These are phyloP conservation scores for Pleurozium schreberi DNA, from an alignment of 225 moss, liverwort and hornwort genomes.

Conservation along the genomic window DNA sequence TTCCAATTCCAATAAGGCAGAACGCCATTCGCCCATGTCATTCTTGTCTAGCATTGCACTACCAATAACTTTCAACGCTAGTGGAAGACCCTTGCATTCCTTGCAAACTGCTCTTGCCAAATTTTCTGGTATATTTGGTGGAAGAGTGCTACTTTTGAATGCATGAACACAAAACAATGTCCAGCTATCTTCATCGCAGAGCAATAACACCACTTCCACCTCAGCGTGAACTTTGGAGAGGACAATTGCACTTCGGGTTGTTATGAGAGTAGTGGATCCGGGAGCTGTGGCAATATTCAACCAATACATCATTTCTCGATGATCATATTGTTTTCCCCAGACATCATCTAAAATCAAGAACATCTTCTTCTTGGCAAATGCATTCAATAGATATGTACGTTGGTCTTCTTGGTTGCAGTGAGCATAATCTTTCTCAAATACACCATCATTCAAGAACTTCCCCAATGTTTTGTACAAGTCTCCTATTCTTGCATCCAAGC, in stretches of 20 bases:
- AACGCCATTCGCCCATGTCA: background rate
- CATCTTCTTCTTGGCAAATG: background rate
- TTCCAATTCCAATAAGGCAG: background rate
- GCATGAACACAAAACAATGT: background rate
- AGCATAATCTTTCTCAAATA: too few relatives aligned
- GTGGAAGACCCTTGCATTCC: background rate
- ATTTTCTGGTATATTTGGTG: background rate
- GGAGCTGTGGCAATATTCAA: background rate
- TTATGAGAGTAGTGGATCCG: background rate
- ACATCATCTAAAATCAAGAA: constrained; percentile 7
- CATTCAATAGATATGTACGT: background rate
- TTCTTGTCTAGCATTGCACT: background rate
- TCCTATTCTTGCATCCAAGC: too few relatives aligned
- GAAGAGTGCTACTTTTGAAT: background rate
- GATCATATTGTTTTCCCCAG: background rate
- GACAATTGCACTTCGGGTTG: background rate
- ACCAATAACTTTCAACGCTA: background rate
- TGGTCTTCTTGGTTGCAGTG: too few relatives aligned
- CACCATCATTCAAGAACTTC: too few relatives aligned
- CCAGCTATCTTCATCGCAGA: background rate
- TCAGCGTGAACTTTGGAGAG: background rate
- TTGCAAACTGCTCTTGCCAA: background rate
- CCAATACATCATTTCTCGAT: background rate
- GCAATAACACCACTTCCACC: background rate
- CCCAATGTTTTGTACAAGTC: too few relatives aligned